Percentiles rank a stretch among this genome's conserved stretches.
phyloP scores from a whole-genome alignment of 2,329 filamentous ascomycete genomes.

The Fusarium marasasianum region DNA sequence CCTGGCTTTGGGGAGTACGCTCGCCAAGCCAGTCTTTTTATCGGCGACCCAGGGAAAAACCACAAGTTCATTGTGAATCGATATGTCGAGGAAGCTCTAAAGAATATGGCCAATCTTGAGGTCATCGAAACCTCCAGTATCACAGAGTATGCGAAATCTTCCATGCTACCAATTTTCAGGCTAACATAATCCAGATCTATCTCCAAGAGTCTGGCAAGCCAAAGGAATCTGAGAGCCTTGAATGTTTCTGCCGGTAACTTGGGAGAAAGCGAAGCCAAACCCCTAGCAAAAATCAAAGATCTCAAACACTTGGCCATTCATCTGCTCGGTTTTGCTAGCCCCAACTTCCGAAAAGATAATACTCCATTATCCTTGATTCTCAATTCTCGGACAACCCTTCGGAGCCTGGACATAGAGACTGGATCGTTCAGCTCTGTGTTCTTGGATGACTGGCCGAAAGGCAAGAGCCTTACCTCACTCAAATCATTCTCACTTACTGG shows the following conservation, averaged over 20 bases:
- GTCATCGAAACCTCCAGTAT: constrained; percentile 9
- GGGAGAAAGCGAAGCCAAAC: neutral
- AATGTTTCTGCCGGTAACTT: neutral
- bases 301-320: constrained; percentile 20
- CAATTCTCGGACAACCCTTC: constrained; percentile 31
- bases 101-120: constrained; percentile 24
- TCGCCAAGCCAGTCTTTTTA: constrained; percentile 11
- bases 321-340: neutral
- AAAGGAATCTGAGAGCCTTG: constrained; percentile 24
- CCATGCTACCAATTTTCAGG: fast-evolving
- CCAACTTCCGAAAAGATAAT: neutral
- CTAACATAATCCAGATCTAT: constrained; percentile 20
- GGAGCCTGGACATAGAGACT: neutral
- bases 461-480: neutral
- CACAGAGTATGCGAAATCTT: constrained; percentile 11
- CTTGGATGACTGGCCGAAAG: neutral
- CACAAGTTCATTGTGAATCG: constrained; percentile 19
- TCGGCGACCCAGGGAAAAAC: constrained; percentile 6
- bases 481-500: constrained; percentile 14
- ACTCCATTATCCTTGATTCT: neutral
- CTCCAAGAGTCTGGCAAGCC: constrained; percentile 6
- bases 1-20: constrained; percentile 14
- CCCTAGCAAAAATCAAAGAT: constrained; percentile 14
- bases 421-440: neutral
- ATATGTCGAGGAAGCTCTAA: constrained; percentile 32